Evolutionary conservation across 2,329 filamentous ascomycete genomes (phyloP).

Genomic region (Aureobasidium sp.): DNA sequence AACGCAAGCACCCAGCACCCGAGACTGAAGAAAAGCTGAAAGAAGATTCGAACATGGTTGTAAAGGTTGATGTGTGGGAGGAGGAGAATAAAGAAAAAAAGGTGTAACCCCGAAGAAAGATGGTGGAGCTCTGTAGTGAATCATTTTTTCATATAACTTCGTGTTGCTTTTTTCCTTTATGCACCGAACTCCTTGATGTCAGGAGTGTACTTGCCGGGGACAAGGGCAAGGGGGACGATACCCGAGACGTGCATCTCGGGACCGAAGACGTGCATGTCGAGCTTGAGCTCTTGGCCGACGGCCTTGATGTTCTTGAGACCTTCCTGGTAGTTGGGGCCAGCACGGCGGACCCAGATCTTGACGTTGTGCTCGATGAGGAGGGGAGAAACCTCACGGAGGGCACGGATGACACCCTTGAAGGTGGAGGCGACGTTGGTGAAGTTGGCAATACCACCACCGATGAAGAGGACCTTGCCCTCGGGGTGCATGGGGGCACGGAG

Average conservation of each 20-base stretch:
- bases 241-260: conserved; percentile 85
- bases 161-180: conserved; percentile 26
- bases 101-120: conserved; percentile 8
- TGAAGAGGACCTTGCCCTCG: conserved; percentile 98
- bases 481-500: conserved; percentile 77
- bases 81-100: neutral
- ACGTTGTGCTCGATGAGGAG: conserved; percentile 92
- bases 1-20: conserved; percentile 10
- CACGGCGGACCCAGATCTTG: conserved; percentile 88
- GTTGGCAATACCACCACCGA: conserved; percentile 99
- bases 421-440: conserved; percentile 98
- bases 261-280: conserved; percentile 88
- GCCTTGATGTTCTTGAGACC: conserved; percentile 99
- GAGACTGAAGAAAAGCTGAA: neutral
- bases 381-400: conserved; percentile 80
- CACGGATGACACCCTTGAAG: conserved; percentile 99
- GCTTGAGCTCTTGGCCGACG: conserved; percentile 84
- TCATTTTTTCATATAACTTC: conserved; percentile 16
- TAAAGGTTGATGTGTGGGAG: neutral
- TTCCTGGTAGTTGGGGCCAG: conserved; percentile 98
- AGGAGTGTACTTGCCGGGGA: conserved; percentile 50
- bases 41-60: neutral
- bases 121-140: conserved; percentile 1
- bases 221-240: conserved; percentile 86
- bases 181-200: conserved; percentile 55